Base-by-base conservation (phyloP, 768 basidiomycete genomes). In the Lyophyllum semitale region DNA sequence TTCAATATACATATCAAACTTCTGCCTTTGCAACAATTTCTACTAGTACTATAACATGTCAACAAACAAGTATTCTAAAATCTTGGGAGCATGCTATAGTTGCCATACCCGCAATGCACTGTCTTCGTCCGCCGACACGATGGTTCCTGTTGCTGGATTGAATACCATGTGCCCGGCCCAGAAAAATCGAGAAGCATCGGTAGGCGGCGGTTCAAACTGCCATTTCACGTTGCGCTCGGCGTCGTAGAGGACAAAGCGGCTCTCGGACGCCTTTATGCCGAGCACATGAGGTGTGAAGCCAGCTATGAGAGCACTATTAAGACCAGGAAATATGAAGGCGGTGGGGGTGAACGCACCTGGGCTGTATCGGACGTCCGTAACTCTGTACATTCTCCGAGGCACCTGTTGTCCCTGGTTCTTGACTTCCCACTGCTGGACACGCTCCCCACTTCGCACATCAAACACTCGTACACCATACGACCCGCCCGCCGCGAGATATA, bases 131-230 rank as follows among this genome's bases (percentile, higher is more conserved):
- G 48, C 33, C 25, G 48, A 50, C 9, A 50, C 26, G 1, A 50
- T 25, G 6, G 48, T 40, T 4, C 12, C 26, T 8, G 20, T 50
- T 22, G 35, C 38, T 9, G 23, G 20, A 25, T 20, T 26, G 23
- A 50, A 50, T 7, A 40, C 37, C 25, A 38, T 38, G 5, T 38
- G 8, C 9, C 35, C 48, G 3, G 29, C 3, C 15, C 35, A 35
- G n/a, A 5, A 50, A 15, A 27, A 38, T 7, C 33, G 48, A 50
- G 48, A 35, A 11, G 18, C 33, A 8, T 38, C 48, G 12, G 22
- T 25, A 22, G 40, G 22, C 13, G 48, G 48, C 26, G 38, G 48
- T 27, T 50, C 48, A 27, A 50, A 50, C 18, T 50, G 35, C 48
- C 48, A 50, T 25, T 50, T 50, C 11, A 38, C 29, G 15, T 50